These are phyloP conservation scores for Castanopsis chinensis DNA, from an alignment of 306 rosid species.

Conservation along the genomic window DNA sequence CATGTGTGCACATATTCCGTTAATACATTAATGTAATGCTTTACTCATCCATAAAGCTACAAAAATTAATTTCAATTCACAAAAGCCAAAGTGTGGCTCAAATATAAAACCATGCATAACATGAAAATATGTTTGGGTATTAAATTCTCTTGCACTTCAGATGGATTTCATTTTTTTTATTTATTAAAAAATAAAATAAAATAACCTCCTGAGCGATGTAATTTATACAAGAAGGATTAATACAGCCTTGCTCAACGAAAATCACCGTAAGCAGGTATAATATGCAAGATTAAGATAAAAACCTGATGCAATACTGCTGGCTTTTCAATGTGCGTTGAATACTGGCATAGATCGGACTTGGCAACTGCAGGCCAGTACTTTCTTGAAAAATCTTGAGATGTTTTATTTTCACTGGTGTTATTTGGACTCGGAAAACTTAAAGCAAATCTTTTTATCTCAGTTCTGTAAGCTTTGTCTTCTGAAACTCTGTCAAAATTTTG, in stretches of 20 bases:
- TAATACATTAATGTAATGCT: not conserved
- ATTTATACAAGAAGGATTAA: not conserved
- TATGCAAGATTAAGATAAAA: not conserved
- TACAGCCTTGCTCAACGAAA: not conserved
- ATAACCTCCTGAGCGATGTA: not conserved
- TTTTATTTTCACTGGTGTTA: not conserved
- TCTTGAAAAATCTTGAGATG: not conserved
- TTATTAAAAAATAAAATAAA: no score
- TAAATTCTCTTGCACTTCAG: not conserved
- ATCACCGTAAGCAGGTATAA: not conserved
- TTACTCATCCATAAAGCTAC: not conserved
- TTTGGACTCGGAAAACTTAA: not conserved
- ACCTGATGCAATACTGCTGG: not conserved
- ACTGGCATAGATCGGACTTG: not conserved
- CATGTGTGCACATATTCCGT: not conserved
- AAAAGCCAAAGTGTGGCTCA: not conserved
- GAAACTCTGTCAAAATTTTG: not conserved
- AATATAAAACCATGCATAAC: not conserved
- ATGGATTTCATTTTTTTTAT: not conserved
- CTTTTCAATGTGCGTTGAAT: not conserved
- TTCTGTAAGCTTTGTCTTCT: not conserved
- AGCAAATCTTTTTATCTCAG: not conserved
- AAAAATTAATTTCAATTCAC: not conserved
- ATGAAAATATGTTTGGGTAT: not conserved
- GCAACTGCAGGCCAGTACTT: not conserved